Percentiles rank a stretch among this genome's conserved stretches.
These are phyloP conservation scores for Aureobasidium lini DNA, from an alignment of 2,329 filamentous ascomycete species.

Conservation along the genomic window DNA sequence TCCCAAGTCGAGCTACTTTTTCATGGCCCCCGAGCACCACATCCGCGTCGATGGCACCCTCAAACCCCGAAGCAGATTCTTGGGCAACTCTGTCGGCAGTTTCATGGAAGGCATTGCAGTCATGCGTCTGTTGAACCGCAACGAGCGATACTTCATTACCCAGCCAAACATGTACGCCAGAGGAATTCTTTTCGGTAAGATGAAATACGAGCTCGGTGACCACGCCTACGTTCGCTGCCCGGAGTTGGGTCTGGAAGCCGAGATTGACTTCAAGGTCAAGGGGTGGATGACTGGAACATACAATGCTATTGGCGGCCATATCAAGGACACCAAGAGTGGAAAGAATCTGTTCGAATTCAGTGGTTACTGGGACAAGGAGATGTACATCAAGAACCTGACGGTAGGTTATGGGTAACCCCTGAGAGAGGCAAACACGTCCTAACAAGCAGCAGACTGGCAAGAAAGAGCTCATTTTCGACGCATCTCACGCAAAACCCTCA, in stretches of 20 bases:
- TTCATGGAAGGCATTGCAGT: constrained; percentile 97
- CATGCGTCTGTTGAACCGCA: constrained; percentile 71
- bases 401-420: constrained; percentile 50
- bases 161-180: constrained; percentile 99
- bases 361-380: constrained; percentile 89
- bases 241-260: constrained; percentile 75
- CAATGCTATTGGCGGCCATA: constrained; percentile 86
- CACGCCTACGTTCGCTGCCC: constrained; percentile 90
- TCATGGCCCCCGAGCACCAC: constrained; percentile 87
- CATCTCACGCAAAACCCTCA: constrained; percentile 67
- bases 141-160: constrained; percentile 87
- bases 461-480: constrained; percentile 85
- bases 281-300: constrained; percentile 95
- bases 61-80: constrained; percentile 88
- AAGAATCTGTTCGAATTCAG: constrained; percentile 87
- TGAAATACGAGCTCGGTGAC: constrained; percentile 98
- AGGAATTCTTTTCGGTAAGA: constrained; percentile 94
- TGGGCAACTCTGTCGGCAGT: constrained; percentile 95
- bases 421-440: background rate
- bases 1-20: constrained; percentile 98
- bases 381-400: constrained; percentile 78
- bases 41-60: constrained; percentile 93
- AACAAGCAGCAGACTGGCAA: constrained; percentile 63
- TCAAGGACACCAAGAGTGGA: constrained; percentile 80
- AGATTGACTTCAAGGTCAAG: constrained; percentile 98